Conservation (phyloP, 495 filamentous ascomycete species). For the Neurospora sp. region DNA sequence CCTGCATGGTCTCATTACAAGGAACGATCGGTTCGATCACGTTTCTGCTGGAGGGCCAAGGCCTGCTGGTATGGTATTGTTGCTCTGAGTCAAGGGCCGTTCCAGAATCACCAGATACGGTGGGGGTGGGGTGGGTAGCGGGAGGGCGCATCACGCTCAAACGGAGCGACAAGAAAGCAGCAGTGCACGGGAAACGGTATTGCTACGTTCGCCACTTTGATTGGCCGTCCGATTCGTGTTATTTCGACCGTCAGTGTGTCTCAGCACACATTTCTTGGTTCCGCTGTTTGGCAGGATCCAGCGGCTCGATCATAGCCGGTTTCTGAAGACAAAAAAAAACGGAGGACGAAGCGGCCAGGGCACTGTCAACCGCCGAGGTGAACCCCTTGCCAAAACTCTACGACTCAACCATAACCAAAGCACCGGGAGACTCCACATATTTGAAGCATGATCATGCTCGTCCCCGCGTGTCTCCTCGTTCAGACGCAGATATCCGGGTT, state of each 20-base stretch:
- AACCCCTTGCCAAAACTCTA: neutral
- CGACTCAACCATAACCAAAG: slow-evolving; percentile 16
- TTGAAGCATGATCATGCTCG: slow-evolving; percentile 17
- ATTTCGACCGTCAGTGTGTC: neutral
- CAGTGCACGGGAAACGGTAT: neutral
- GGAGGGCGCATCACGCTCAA: slow-evolving; percentile 3
- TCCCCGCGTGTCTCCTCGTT: slow-evolving; percentile 10
- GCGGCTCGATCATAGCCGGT: neutral
- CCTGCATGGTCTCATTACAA: neutral
- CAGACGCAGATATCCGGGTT: slow-evolving; percentile 19
- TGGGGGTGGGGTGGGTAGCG: neutral
- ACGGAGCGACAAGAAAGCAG: neutral
- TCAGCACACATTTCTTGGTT: neutral
- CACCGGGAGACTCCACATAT: slow-evolving; percentile 5
- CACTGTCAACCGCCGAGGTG: neutral
- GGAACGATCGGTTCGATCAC: neutral
- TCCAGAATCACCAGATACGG: neutral
- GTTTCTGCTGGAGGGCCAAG: neutral
- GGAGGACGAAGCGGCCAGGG: neutral
- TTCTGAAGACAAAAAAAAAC: neutral
- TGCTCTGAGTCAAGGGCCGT: neutral
- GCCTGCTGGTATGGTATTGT: neutral
- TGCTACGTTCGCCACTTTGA: neutral
- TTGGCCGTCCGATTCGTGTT: neutral
- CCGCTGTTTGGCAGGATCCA: neutral